phyloP scores from a whole-genome alignment of 1,284 basidiomycete species.

The Leccinum pachyderme region DNA sequence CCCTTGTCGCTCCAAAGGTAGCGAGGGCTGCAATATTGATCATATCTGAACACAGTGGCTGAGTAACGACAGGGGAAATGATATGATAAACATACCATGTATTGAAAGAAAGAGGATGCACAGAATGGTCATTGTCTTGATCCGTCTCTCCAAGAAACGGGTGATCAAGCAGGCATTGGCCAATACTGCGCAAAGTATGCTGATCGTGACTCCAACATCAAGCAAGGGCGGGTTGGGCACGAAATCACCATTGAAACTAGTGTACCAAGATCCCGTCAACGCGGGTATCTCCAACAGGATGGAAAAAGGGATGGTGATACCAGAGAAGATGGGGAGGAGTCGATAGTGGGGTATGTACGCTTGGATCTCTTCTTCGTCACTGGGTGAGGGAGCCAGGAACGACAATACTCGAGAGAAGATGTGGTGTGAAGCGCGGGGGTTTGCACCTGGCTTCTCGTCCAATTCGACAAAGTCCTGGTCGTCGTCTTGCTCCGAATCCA shows the following conservation, averaged over 20 bases:
- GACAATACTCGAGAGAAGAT: constrained; percentile 8
- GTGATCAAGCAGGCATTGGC: constrained; percentile 70
- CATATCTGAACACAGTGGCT: constrained; percentile 45
- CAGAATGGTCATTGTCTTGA: constrained; percentile 61
- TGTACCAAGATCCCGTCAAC: constrained; percentile 69
- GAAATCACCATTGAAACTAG: constrained; percentile 47
- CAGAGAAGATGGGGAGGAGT: constrained; percentile 63
- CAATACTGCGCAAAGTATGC: constrained; percentile 64
- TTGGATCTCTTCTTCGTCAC: constrained; percentile 25
- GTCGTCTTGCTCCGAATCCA: constrained; percentile 9
- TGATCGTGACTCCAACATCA: constrained; percentile 62
- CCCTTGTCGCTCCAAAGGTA: constrained; percentile 64
- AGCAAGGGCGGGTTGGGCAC: constrained; percentile 58
- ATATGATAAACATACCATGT: constrained; percentile 51
- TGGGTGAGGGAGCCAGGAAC: constrained; percentile 21
- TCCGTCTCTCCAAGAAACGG: constrained; percentile 69
- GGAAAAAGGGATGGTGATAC: constrained; percentile 71
- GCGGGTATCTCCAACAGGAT: constrained; percentile 82
- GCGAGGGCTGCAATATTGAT: constrained; percentile 67
- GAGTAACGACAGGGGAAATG: neutral
- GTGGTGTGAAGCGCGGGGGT: neutral
- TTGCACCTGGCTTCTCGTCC: neutral
- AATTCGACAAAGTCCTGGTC: constrained; percentile 3
- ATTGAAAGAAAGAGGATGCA: constrained; percentile 63
- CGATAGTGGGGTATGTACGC: constrained; percentile 47